Evolutionary conservation across 768 basidiomycete genomes (phyloP).

Genomic region (Tylopilus sp.): DNA sequence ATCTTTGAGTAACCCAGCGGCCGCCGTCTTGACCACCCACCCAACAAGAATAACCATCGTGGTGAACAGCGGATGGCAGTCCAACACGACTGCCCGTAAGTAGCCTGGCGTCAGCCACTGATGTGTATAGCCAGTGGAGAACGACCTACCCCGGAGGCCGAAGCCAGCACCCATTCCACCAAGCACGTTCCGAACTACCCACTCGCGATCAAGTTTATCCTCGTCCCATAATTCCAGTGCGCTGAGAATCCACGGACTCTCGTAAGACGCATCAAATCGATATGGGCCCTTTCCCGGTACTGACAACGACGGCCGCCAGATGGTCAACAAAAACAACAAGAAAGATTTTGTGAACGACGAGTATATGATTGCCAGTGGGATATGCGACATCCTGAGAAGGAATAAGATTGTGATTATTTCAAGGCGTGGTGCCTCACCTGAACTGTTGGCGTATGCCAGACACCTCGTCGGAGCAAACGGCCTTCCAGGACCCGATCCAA

Average conservation of each 20-base stretch:
- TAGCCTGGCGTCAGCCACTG: not conserved
- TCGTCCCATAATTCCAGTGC: constrained; percentile 63
- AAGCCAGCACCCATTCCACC: constrained; percentile 89
- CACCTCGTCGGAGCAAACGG: constrained; percentile 12
- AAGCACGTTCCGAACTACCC: constrained; percentile 78
- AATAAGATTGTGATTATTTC: not conserved
- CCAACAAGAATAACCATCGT: constrained; percentile 72
- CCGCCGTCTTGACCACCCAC: constrained; percentile 66
- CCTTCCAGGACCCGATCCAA: constrained; percentile 29
- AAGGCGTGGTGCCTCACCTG: constrained; percentile 34
- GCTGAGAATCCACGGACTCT: constrained; percentile 35
- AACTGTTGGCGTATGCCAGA: constrained; percentile 65
- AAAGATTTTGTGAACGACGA: constrained; percentile 84
- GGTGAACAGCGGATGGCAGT: constrained; percentile 70
- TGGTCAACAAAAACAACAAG: constrained; percentile 74
- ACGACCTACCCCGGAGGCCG: constrained; percentile 64
- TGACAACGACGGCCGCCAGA: constrained; percentile 59
- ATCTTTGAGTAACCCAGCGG: constrained; percentile 55
- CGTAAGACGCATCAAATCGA: constrained; percentile 25
- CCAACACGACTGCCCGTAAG: constrained; percentile 59
- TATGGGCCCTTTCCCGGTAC: constrained; percentile 17
- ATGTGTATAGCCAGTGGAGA: not conserved
- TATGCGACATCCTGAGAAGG: constrained; percentile 55
- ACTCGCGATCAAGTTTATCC: constrained; percentile 73
- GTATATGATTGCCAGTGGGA: constrained; percentile 78